Evolutionary conservation across 768 basidiomycete genomes (phyloP).

Genomic region (Pleurotus ostreatus): DNA sequence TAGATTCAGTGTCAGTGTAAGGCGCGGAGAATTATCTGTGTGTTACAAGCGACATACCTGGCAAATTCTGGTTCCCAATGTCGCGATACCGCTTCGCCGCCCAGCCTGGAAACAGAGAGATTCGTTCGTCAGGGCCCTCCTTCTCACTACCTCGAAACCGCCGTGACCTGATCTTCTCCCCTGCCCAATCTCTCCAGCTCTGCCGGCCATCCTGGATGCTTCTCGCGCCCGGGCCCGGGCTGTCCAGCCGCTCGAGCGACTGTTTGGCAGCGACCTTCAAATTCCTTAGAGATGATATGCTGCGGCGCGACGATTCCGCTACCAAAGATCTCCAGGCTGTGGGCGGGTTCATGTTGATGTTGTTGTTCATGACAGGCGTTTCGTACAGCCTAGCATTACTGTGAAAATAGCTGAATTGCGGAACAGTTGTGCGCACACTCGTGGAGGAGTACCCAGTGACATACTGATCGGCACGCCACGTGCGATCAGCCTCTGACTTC

Average conservation of each 20-base stretch:
- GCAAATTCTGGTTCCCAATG: conserved; percentile 13
- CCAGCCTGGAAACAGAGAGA: conserved; percentile 80
- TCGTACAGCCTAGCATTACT: no score
- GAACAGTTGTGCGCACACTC: no score
- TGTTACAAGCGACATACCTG: conserved; percentile 20
- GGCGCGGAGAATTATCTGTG: neutral
- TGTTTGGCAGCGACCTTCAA: conserved; percentile 45
- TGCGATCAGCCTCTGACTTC: no score
- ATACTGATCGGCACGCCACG: no score
- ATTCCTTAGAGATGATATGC: conserved; percentile 18
- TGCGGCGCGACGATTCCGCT: conserved; percentile 24
- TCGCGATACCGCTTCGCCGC: conserved; percentile 50
- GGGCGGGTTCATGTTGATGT: conserved; percentile 34
- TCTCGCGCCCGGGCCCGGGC: conserved; percentile 18
- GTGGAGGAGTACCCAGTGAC: no score
- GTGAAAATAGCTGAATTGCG: no score
- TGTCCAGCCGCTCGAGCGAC: conserved; percentile 13
- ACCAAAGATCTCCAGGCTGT: conserved; percentile 28
- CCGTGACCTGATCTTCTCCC: conserved; percentile 44
- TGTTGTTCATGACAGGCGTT: conserved; percentile 8
- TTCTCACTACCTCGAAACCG: conserved; percentile 13
- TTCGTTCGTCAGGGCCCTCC: conserved; percentile 31
- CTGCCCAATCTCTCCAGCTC: conserved; percentile 62
- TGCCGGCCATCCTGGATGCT: conserved; percentile 20
- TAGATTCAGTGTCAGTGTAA: neutral